These are phyloP conservation scores for Metroxylon sagu DNA, from an alignment of 176 grass and related monocot species.

Conservation along the genomic window DNA sequence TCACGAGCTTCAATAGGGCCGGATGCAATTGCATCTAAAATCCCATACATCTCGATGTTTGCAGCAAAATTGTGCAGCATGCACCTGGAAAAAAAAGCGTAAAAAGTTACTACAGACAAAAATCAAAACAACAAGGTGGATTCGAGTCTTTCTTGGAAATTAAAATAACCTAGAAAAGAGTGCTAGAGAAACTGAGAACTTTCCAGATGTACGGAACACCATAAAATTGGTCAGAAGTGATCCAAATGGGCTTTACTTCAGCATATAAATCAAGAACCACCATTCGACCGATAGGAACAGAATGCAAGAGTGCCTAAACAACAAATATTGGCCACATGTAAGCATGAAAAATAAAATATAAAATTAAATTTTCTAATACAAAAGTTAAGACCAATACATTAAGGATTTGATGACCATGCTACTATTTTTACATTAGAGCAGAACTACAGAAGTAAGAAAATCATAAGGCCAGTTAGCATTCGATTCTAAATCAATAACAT, in stretches of 20 bases:
- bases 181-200: slow-evolving; percentile 22
- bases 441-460: too few relatives aligned
- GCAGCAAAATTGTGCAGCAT: slow-evolving; percentile 93
- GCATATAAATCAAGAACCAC: slow-evolving; percentile 92
- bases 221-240: slow-evolving; percentile 72
- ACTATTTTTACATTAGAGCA: too few relatives aligned
- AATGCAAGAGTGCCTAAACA: slow-evolving; percentile 70
- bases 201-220: slow-evolving; percentile 93
- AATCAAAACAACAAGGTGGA: too few relatives aligned
- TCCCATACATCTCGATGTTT: slow-evolving; percentile 85
- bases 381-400: too few relatives aligned
- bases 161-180: background rate
- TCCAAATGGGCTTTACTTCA: slow-evolving; percentile 88
- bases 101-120: background rate
- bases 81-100: slow-evolving; percentile 46
- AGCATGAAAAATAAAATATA: too few relatives aligned
- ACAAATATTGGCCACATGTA: background rate
- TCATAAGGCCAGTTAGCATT: too few relatives aligned
- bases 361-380: too few relatives aligned
- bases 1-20: slow-evolving; percentile 76
- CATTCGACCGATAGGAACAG: slow-evolving; percentile 79
- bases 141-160: too few relatives aligned
- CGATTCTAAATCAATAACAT: too few relatives aligned
- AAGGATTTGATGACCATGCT: too few relatives aligned
- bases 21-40: slow-evolving; percentile 58